Percentiles rank a stretch among this genome's conserved stretches.
Evolutionary conservation across 108 stramenopile species (phyloP).

Genomic region (Skeletonema costatum): DNA sequence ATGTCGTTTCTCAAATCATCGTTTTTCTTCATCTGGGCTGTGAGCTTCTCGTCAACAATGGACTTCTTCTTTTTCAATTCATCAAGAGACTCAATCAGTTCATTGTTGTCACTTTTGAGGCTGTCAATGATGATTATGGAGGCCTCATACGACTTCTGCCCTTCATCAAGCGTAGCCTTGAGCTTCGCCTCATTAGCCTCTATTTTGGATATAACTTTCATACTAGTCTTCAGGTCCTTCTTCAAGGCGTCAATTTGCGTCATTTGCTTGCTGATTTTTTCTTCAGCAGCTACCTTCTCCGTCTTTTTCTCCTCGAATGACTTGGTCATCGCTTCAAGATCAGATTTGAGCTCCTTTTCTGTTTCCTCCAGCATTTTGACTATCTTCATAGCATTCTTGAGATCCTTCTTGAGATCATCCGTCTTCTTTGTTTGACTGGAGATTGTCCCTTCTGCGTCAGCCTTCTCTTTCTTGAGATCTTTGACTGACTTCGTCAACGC

Average conservation of each 20-base stretch:
- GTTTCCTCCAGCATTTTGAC: not conserved
- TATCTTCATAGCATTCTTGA: slow-evolving; percentile 1
- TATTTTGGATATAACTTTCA: not conserved
- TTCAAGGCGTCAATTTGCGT: not conserved
- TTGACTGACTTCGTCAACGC: not conserved
- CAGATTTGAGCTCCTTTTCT: not conserved
- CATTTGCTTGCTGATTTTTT: not conserved
- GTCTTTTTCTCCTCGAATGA: too few relatives aligned
- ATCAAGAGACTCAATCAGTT: not conserved
- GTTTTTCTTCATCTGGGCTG: slow-evolving; percentile 30
- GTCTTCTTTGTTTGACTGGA: not conserved
- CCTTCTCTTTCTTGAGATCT: slow-evolving; percentile 12
- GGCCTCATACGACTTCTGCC: not conserved
- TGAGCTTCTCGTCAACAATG: slow-evolving; percentile 8
- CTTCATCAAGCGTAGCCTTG: too few relatives aligned
- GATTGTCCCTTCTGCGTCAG: not conserved
- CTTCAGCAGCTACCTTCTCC: not conserved
- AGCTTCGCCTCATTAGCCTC: not conserved
- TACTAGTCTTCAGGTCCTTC: not conserved
- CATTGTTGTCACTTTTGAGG: not conserved
- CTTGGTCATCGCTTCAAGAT: not conserved
- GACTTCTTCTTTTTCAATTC: not conserved
- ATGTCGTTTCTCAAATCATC: slow-evolving; percentile 16
- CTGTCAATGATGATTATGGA: not conserved
- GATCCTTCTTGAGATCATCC: not conserved